These are phyloP conservation scores for Corynespora cassiicola DNA, from an alignment of 2,329 filamentous ascomycete species.

Conservation along the genomic window DNA sequence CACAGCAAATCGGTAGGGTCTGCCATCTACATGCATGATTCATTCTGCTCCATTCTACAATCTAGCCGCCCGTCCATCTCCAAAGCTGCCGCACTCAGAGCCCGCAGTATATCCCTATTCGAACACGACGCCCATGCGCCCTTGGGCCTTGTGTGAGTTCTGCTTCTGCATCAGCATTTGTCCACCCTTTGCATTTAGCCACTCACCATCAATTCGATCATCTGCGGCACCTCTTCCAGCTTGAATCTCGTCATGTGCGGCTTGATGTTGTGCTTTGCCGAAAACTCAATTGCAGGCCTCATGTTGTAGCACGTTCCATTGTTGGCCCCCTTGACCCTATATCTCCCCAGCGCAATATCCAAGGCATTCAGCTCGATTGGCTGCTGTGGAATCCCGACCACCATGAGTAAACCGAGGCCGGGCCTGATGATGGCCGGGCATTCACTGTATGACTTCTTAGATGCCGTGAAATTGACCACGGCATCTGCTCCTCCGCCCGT, in stretches of 20 bases:
- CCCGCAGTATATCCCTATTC: conserved; percentile 12
- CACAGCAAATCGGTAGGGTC: too few species aligned
- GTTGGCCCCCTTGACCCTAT: conserved; percentile 35
- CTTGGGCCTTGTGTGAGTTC: conserved; percentile 35
- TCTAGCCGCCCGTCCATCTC: too few species aligned
- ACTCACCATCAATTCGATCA: conserved; percentile 41
- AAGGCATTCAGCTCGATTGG: conserved; percentile 39
- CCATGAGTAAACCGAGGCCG: conserved; percentile 39
- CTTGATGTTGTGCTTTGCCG: conserved; percentile 39
- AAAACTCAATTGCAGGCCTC: conserved; percentile 40
- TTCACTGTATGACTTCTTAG: conserved; percentile 40
- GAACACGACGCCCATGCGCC: conserved; percentile 39
- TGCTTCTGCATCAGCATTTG: conserved; percentile 1
- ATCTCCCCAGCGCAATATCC: conserved; percentile 37
- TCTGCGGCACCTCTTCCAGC: conserved; percentile 41
- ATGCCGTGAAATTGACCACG: conserved; percentile 39
- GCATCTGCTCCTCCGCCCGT: conserved; percentile 37
- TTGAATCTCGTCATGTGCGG: conserved; percentile 35
- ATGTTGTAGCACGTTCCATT: conserved; percentile 46
- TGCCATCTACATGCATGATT: too few species aligned
- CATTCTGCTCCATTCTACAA: too few species aligned
- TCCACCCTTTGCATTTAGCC: not conserved
- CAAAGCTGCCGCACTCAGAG: too few species aligned
- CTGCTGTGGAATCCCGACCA: conserved; percentile 40
- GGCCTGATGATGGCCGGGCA: conserved; percentile 37